Evolutionary conservation across 441 rosid genomes (phyloP).

Genomic region (Capsella rubella): DNA sequence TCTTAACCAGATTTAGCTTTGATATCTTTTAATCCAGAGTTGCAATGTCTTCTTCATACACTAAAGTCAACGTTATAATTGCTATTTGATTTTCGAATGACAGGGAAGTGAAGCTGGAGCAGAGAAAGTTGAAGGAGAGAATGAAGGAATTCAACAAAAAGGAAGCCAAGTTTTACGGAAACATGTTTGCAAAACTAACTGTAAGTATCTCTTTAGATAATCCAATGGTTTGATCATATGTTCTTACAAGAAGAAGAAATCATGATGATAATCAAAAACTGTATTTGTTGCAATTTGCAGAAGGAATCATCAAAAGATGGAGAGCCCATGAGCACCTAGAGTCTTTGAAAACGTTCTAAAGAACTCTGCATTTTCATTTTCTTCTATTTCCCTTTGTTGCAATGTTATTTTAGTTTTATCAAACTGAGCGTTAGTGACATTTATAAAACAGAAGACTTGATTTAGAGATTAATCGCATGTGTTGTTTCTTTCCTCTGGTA

Average conservation of each 20-base stretch:
- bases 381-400: conserved; percentile 14
- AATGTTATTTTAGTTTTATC: conserved; percentile 2
- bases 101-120: conserved; percentile 88
- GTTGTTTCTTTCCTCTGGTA: not conserved
- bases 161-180: conserved; percentile 84
- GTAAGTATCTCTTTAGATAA: conserved; percentile 45
- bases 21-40: not conserved
- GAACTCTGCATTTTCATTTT: not conserved
- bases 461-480: not conserved
- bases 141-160: conserved; percentile 82
- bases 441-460: not conserved
- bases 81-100: not conserved
- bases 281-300: conserved; percentile 48
- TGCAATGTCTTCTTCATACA: not conserved
- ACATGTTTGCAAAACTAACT: conserved; percentile 86
- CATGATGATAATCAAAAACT: not conserved
- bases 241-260: not conserved
- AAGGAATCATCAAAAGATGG: conserved; percentile 49
- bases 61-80: not conserved
- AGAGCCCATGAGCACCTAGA: conserved; percentile 49
- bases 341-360: not conserved
- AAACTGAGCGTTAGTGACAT: conserved; percentile 5
- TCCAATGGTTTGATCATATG: conserved; percentile 27
- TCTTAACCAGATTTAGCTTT: not conserved
- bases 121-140: conserved; percentile 73